Evolutionary conservation across 768 basidiomycete genomes (phyloP), one percentile per base, ranked within the genome.

Genomic region (Coprinopsis strossmayeri): DNA sequence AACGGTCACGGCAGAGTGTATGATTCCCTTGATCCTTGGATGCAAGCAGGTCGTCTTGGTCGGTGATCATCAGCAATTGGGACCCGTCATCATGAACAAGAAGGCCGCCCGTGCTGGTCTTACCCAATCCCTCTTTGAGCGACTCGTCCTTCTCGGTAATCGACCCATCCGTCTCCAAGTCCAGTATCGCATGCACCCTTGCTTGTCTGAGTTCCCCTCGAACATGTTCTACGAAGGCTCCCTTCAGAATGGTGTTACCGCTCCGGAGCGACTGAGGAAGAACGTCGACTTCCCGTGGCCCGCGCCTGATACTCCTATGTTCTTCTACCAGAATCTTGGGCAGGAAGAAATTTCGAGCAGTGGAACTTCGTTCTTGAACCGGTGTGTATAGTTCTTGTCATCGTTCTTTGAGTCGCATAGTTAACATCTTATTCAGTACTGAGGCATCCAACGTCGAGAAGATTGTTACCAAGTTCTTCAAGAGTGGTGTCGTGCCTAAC

Each of bases 161-260:
- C 80, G 93, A 24, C 96, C 96, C 18, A 99, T 99, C 61, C 92
- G 96, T 47, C 81, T 99, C 24, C 95, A 98, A 69, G 96, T 99
- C 24, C 96, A 99, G 67, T 99, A 99, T 62, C 94, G 96, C 66
- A 99, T 99, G 96, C 96, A 99, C 64, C 96, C 96, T 5, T 98
- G 95, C 65, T 74, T 98, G 46, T 98, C 96, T 37, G 94, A 98
- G 68, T 99, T 99, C 73, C 95, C 96, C 2, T 95, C 92, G 51
- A 99, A 99, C 68, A 99, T 99, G 96, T 98, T 99, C 73, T 99
- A 99, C 65, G 96, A 99, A 63, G 96, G 96, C 20, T 95, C 95
- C 0, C 68, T 99, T 23, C 96, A 99, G 69, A 99, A 99, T 63
- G 96, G 96, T 64, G 96, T 99, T 46, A 99, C 96, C 10, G 96